Evolutionary conservation across 2,329 filamentous ascomycete genomes (phyloP).

Genomic region (Chaetomium strumarium): DNA sequence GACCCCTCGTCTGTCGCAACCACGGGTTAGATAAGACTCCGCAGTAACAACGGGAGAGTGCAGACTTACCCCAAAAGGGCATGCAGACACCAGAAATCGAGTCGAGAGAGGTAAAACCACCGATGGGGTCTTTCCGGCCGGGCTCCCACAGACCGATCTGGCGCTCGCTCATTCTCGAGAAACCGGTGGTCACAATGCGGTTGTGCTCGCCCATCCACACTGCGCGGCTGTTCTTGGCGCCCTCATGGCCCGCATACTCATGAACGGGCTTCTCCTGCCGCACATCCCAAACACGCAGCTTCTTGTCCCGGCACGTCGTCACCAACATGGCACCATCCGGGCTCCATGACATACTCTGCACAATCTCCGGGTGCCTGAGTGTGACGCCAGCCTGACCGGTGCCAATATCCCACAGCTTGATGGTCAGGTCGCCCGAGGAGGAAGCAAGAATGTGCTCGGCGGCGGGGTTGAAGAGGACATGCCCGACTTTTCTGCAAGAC

Average conservation of each 20-base stretch:
- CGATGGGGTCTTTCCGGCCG: constrained; percentile 77
- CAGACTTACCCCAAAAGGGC: constrained; percentile 81
- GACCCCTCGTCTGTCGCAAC: constrained; percentile 69
- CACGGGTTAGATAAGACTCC: constrained; percentile 23
- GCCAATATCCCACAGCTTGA: constrained; percentile 94
- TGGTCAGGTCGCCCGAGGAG: constrained; percentile 86
- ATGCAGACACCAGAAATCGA: constrained; percentile 97
- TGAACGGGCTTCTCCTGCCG: constrained; percentile 84
- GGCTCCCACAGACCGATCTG: constrained; percentile 96
- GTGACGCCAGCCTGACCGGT: constrained; percentile 68
- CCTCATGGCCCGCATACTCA: constrained; percentile 77
- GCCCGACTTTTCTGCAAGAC: constrained; percentile 77
- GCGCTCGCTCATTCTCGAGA: constrained; percentile 96
- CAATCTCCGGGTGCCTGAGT: constrained; percentile 83
- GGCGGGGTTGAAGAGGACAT: constrained; percentile 95
- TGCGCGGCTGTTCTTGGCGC: constrained; percentile 94
- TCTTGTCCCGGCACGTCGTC: constrained; percentile 96
- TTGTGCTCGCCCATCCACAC: constrained; percentile 98
- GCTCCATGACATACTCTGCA: constrained; percentile 95
- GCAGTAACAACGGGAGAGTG: neutral
- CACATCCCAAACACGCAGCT: constrained; percentile 94
- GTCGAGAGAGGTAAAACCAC: constrained; percentile 84
- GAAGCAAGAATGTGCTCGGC: constrained; percentile 94
- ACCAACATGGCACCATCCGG: constrained; percentile 79
- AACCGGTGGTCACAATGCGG: constrained; percentile 90